Evolutionary conservation across 306 rosid genomes (phyloP), one percentile per base, ranked within the genome.

Genomic region (Betula pendula): DNA sequence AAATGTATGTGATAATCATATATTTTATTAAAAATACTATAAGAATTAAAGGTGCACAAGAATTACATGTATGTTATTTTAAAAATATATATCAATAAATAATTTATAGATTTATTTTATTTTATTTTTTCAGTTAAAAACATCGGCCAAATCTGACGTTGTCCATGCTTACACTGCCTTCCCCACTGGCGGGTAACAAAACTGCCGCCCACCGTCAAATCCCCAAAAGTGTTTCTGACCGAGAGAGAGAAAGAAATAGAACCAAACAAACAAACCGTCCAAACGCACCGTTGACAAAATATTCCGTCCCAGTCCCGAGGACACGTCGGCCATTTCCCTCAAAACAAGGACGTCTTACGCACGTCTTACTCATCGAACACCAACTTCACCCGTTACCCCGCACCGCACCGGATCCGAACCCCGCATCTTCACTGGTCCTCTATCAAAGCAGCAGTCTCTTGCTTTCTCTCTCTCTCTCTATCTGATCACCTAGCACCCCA

Each of bases 401-500:
- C 86, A 85, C 66, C 56, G 80, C 82, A 85, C 75, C 70, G 1
- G 78, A 82, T 79, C 31, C 27, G 15, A 44, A 42, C 62, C 52
- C 67, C 44, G 51, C 29, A 66, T 45, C 44, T 9, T 31, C 47
- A 9, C 12, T 9, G 20, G 14, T 60, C 76, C 31, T 56, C 63
- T 27, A 3, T 24, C 63, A 56, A 56, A 22, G 3, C 4, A 56
- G 11, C 63, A 56, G 19, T 71, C 77, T 27, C 33, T 74, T 71
- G 10, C 82, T 58, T 59, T 75, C 50, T 44, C 45, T 25, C 59
- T 60, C 72, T 63, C 78, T 73, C 80, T 10, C 56, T 43, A 73
- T 74, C 67, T 73, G 83, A 83, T 88, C 90, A 48, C 84, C 89
- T 81, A 72, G 71, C 77, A 80, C 87, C 87, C 84, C 82, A 69